Conservation (phyloP, 257 asterid genomes). For the Knoxia roxburghii region DNA sequence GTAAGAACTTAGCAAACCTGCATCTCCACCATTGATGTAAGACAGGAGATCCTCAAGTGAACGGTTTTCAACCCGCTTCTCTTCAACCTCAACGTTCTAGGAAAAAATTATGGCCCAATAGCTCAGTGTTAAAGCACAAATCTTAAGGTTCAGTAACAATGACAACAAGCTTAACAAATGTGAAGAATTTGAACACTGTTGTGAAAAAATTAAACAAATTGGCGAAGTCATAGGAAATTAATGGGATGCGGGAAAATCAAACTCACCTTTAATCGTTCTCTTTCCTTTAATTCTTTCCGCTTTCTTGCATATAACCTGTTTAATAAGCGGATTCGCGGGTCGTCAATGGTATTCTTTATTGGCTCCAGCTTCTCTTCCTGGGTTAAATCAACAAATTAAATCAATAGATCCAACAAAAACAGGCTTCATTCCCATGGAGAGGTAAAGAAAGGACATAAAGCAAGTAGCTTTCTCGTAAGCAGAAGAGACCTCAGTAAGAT, state of each 20-base stretch:
- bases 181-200: no score
- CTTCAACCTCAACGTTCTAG: slow-evolving; percentile 73
- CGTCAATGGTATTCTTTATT: slow-evolving; percentile 78
- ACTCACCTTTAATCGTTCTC: slow-evolving; percentile 70
- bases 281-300: slow-evolving; percentile 85
- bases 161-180: no score
- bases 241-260: slow-evolving; percentile 9
- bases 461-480: slow-evolving; percentile 58
- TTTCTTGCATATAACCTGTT: slow-evolving; percentile 89
- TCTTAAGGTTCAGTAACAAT: slow-evolving; percentile 8
- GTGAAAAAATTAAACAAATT: slow-evolving; percentile 5
- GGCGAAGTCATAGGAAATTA: neutral
- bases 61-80: slow-evolving; percentile 77
- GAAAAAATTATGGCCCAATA: slow-evolving; percentile 20
- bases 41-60: slow-evolving; percentile 93
- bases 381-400: slow-evolving; percentile 20
- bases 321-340: slow-evolving; percentile 85
- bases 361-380: slow-evolving; percentile 99
- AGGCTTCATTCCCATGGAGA: slow-evolving; percentile 10
- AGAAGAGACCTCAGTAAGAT: slow-evolving; percentile 94
- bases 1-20: slow-evolving; percentile 37
- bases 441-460: slow-evolving; percentile 34
- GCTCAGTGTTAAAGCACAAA: slow-evolving; percentile 27
- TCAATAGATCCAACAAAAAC: slow-evolving; percentile 16
- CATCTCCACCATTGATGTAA: slow-evolving; percentile 71